Evolutionary conservation across 441 rosid genomes (phyloP).

Genomic region (Pelargonium fulgidum): DNA sequence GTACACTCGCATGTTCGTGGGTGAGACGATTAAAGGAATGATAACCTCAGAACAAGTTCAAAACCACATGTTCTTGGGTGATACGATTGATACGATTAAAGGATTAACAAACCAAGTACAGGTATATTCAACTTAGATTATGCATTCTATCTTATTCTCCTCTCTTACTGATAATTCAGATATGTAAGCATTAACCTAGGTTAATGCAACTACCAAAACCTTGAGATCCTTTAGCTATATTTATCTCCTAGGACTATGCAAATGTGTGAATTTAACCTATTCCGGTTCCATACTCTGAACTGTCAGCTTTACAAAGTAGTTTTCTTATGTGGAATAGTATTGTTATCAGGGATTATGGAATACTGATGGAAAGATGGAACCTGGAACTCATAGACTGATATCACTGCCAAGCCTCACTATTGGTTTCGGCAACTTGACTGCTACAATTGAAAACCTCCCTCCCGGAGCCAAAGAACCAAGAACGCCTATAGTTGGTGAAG

Average conservation of each 20-base stretch:
- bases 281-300: not conserved
- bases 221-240: conserved; percentile 2
- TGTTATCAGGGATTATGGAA: conserved; percentile 32
- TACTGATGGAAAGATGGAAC: conserved; percentile 27
- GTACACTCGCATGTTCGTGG: conserved; percentile 62
- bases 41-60: conserved; percentile 23
- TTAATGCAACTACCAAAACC: not conserved
- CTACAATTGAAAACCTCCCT: conserved; percentile 56
- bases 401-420: conserved; percentile 40
- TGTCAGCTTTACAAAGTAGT: not conserved
- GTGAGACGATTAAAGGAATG: conserved; percentile 41
- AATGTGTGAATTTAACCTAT: not conserved
- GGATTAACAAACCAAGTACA: too few relatives aligned
- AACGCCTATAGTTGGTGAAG: conserved; percentile 65
- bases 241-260: not conserved
- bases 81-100: too few relatives aligned
- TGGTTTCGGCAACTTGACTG: conserved; percentile 67
- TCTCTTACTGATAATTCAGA: not conserved
- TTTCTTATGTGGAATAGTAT: not conserved
- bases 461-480: conserved; percentile 49
- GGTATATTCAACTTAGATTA: conserved; percentile 26
- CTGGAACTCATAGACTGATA: conserved; percentile 31
- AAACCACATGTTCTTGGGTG: conserved; percentile 9
- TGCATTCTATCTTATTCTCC: not conserved
- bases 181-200: not conserved